Percentiles rank a stretch among this genome's conserved stretches.
Evolutionary conservation across 2,329 filamentous ascomycete genomes (phyloP).

Genomic region (Aureobasidium sp.): DNA sequence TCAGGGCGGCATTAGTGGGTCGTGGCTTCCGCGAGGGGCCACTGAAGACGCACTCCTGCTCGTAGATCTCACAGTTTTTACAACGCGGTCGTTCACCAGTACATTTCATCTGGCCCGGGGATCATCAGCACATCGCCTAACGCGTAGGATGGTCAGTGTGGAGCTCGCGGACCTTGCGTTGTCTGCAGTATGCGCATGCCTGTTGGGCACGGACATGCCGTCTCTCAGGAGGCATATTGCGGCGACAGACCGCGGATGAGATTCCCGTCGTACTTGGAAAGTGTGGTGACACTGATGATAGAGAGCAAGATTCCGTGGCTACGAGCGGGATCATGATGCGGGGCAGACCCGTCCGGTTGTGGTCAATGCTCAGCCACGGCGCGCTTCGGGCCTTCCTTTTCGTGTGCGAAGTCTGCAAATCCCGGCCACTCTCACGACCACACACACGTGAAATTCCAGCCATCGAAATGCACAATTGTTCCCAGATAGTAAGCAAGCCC

Average conservation of each 20-base stretch:
- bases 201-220: constrained; percentile 12
- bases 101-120: constrained; percentile 38
- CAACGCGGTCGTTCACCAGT: constrained; percentile 38
- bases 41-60: constrained; percentile 36
- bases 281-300: too few species aligned
- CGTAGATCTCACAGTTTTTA: constrained; percentile 39
- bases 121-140: constrained; percentile 10
- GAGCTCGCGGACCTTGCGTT: constrained; percentile 11
- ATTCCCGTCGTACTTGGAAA: too few species aligned
- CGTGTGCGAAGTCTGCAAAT: too few species aligned
- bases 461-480: too few species aligned
- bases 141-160: background rate
- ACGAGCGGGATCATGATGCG: too few species aligned
- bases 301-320: too few species aligned
- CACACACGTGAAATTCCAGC: too few species aligned
- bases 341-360: background rate
- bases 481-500: too few species aligned
- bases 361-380: background rate
- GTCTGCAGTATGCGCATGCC: constrained; percentile 13
- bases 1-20: constrained; percentile 18
- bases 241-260: background rate
- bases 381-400: background rate
- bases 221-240: constrained; percentile 7
- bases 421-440: too few species aligned
- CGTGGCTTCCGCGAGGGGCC: constrained; percentile 24